Conservation (phyloP, 2,329 filamentous ascomycete genomes). For the Daldinia sp. region DNA sequence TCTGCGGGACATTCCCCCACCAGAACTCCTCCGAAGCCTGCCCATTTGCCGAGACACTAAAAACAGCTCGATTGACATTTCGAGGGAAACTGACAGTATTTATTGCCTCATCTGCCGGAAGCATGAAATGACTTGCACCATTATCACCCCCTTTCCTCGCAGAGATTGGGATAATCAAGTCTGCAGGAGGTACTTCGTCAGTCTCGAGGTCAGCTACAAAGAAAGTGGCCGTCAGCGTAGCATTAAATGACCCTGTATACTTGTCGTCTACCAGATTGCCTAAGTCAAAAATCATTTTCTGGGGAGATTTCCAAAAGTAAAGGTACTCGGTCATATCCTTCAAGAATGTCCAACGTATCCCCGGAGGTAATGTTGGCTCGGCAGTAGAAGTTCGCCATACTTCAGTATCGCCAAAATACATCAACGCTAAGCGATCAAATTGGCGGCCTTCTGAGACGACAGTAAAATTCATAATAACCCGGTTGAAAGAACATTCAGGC, state of each 20-base stretch:
- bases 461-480: conserved; percentile 73
- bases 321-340: conserved; percentile 75
- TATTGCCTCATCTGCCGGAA: conserved; percentile 72
- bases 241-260: conserved; percentile 72
- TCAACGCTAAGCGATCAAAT: conserved; percentile 72
- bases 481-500: conserved; percentile 71
- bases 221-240: conserved; percentile 71
- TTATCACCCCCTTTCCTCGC: conserved; percentile 61
- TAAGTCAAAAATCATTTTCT: conserved; percentile 76
- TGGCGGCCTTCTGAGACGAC: conserved; percentile 73
- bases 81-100: conserved; percentile 69
- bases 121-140: conserved; percentile 71
- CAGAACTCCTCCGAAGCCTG: conserved; percentile 84
- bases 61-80: conserved; percentile 74
- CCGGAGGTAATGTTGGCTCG: conserved; percentile 68
- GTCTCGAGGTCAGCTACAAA: conserved; percentile 59
- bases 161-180: conserved; percentile 75
- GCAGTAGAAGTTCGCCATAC: conserved; percentile 76
- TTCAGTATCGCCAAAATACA: conserved; percentile 74
- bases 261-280: conserved; percentile 70
- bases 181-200: conserved; percentile 62
- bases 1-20: conserved; percentile 79
- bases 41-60: conserved; percentile 79
- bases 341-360: conserved; percentile 73
- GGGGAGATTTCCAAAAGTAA: conserved; percentile 67